Evolutionary conservation across 257 asterid species (phyloP), one percentile per base, ranked within the genome.

Genomic region (Solanum tacnaense): DNA sequence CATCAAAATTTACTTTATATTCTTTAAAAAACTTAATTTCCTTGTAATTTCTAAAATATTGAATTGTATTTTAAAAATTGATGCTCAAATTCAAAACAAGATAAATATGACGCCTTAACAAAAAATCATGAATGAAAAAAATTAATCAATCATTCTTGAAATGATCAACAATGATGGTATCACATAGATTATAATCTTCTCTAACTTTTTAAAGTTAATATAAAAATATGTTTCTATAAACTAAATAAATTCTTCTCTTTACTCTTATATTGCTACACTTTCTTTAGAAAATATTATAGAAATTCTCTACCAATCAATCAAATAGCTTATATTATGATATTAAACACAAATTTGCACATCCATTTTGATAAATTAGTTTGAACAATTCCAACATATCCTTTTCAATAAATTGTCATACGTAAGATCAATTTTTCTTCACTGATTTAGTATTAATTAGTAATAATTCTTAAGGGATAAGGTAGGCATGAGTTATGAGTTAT

Each of bases 151-250:
- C 5, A 58, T 58, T 58, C 5, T 20, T 58, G 12, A 58, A 58
- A 21, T 21, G 13, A 58, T 58, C 67, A 2, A 58, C 0, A 0
- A 58, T 7, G 5, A 58, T 21, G 25, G 0, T 7, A 7, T 58
- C 10, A 0, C 2, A 0, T 56, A 56, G 2, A 56, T 62, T 4
- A 0, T 10, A 23, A 23, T 23, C 13, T 62, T 62, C 31, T 56
- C 29, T 7, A 60, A 60, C 6, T 9, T 0, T 58, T 58, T 58
- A 0, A 7, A 20, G 25, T 58, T 7, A 7, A 58, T 58, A 58
- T 58, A 21, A 58, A 56, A 7, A 3, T 58, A 58, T 58, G 2
- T 58, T 21, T 21, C 27, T 4, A 62, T 23, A 62, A 62, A 4
- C 71, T 62, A 23, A 9, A 62, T 23, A 62, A 9, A 62, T 23